phyloP scores from a whole-genome alignment of 2,329 filamentous ascomycete genomes.

The Phyllachora maydis region DNA sequence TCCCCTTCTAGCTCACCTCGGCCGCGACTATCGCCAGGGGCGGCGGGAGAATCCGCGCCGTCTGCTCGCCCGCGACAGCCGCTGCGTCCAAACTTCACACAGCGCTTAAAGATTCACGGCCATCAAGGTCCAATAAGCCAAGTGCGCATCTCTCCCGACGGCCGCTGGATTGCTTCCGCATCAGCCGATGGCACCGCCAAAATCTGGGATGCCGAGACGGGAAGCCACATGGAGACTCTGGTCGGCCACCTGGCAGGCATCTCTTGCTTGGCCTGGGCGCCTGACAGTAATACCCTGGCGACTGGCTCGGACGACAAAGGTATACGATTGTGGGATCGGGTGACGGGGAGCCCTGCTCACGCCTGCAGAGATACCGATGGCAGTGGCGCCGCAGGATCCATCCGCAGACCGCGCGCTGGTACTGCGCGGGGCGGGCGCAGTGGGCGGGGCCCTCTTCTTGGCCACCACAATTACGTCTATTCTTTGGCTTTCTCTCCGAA shows the following conservation, averaged over 20 bases:
- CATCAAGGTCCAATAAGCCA: constrained; percentile 65
- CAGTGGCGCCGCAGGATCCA: constrained; percentile 4
- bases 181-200: constrained; percentile 83
- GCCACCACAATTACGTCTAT: constrained; percentile 94
- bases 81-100: constrained; percentile 42
- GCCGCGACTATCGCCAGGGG: constrained; percentile 5
- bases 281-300: constrained; percentile 70
- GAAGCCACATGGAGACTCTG: constrained; percentile 66
- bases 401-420: constrained; percentile 3
- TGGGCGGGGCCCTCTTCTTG: constrained; percentile 41
- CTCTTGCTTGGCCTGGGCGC: constrained; percentile 84
- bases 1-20: constrained; percentile 11
- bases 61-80: constrained; percentile 23
- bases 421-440: constrained; percentile 7
- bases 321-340: constrained; percentile 76
- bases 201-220: constrained; percentile 68
- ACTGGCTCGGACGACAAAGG: constrained; percentile 92
- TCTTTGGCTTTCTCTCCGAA: constrained; percentile 92
- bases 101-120: constrained; percentile 51
- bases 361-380: too few species aligned
- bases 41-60: constrained; percentile 4
- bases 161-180: constrained; percentile 71
- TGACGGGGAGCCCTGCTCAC: constrained; percentile 25
- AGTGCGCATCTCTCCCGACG: constrained; percentile 81
- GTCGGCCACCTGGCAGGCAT: constrained; percentile 88